Evolutionary conservation across 148 eudicot genomes (phyloP).

Genomic region (Rhododendron griersonianum): DNA sequence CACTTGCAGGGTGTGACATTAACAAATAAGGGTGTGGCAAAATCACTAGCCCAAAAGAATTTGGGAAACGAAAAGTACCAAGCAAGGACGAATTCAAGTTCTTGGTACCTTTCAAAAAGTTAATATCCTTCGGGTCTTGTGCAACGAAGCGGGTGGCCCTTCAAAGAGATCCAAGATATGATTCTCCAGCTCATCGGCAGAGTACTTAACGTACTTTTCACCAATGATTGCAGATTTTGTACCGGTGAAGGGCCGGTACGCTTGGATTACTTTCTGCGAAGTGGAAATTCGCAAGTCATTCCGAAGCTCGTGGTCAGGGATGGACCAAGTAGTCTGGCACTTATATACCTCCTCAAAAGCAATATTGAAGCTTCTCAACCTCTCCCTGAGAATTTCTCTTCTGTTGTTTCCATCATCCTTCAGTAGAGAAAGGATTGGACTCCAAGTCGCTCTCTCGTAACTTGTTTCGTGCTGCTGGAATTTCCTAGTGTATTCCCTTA

Average conservation of each 20-base stretch:
- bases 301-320: slow-evolving; percentile 52
- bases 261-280: slow-evolving; percentile 51
- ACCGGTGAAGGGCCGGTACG: slow-evolving; percentile 52
- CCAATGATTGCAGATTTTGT: slow-evolving; percentile 25
- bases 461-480: slow-evolving; percentile 57
- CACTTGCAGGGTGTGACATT: no score
- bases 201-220: slow-evolving; percentile 64
- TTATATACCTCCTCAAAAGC: slow-evolving; percentile 65
- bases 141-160: slow-evolving; percentile 50
- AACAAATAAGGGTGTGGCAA: no score
- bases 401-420: slow-evolving; percentile 42
- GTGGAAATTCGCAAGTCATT: slow-evolving; percentile 56
- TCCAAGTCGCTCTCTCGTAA: slow-evolving; percentile 68
- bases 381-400: slow-evolving; percentile 40
- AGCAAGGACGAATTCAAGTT: neutral
- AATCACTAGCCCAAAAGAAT: neutral
- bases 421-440: slow-evolving; percentile 38
- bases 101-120: neutral
- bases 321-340: slow-evolving; percentile 57
- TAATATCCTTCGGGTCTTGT: neutral
- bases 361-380: slow-evolving; percentile 40
- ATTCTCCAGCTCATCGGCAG: slow-evolving; percentile 51
- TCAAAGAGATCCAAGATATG: slow-evolving; percentile 57
- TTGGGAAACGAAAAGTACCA: neutral
- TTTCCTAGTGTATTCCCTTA: slow-evolving; percentile 29